Percentiles rank a stretch among this genome's conserved stretches.
Evolutionary conservation across 352 stramenopile genomes (phyloP).

Genomic region (Phytophthora rubi): DNA sequence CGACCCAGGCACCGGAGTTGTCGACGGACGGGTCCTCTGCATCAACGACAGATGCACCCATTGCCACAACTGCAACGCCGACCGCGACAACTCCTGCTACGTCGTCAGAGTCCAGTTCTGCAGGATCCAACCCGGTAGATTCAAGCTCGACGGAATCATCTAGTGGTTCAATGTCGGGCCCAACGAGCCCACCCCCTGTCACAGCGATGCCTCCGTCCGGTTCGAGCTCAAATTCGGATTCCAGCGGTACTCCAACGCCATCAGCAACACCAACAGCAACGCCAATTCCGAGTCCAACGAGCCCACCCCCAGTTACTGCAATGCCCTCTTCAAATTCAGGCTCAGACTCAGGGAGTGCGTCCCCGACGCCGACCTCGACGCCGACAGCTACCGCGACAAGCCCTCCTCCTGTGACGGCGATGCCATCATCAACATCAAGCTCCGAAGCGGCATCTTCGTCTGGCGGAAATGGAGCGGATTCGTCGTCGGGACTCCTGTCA

Average conservation of each 20-base stretch:
- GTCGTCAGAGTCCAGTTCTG: conserved; percentile 5
- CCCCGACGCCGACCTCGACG: conserved; percentile 11
- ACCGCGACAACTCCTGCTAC: background rate
- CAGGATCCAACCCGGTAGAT: conserved; percentile 4
- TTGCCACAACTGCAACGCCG: conserved; percentile 3
- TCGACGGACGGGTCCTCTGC: conserved; percentile 2
- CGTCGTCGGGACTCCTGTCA: conserved; percentile 4
- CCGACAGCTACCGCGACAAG: conserved; percentile 19
- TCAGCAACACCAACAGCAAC: conserved; percentile 10
- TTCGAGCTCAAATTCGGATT: background rate
- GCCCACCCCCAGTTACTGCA: conserved; percentile 26
- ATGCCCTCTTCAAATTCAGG: conserved; percentile 19
- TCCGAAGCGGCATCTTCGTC: conserved; percentile 7
- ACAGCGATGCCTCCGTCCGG: conserved; percentile 13
- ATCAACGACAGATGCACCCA: background rate
- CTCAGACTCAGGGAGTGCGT: conserved; percentile 11
- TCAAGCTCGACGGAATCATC: conserved; percentile 12
- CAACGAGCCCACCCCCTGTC: conserved; percentile 23
- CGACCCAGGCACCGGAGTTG: background rate
- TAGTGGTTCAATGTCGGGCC: conserved; percentile 3
- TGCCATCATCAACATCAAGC: conserved; percentile 10
- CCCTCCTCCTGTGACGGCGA: conserved; percentile 17
- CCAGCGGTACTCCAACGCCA: background rate
- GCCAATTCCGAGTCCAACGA: conserved; percentile 22
- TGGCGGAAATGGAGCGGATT: background rate